These are phyloP conservation scores for Pinus tabuliformis DNA, from an alignment of 75 land plant genomes.

Conservation along the genomic window DNA sequence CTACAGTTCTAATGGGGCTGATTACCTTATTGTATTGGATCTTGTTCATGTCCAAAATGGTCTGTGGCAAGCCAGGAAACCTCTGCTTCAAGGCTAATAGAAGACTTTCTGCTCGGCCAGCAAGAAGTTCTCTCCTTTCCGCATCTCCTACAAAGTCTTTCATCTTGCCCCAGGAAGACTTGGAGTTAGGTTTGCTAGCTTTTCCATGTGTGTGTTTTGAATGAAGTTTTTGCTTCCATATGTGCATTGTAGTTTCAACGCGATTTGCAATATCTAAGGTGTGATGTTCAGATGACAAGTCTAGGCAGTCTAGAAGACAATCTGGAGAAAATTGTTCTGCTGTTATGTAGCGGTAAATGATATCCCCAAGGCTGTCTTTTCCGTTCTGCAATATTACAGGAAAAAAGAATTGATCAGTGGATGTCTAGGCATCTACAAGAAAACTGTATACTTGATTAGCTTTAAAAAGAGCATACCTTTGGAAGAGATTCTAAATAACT, in stretches of 20 bases:
- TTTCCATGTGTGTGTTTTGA: background rate
- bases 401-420: background rate
- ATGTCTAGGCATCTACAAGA: too few relatives aligned
- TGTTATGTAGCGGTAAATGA: conserved; percentile 61
- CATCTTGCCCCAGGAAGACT: conserved; percentile 68
- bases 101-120: conserved; percentile 73
- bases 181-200: conserved; percentile 16
- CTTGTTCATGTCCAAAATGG: conserved; percentile 82
- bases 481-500: conserved; percentile 75
- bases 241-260: conserved; percentile 74
- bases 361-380: conserved; percentile 80
- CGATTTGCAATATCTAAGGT: conserved; percentile 79
- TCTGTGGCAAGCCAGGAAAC: conserved; percentile 86
- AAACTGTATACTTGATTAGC: background rate
- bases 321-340: conserved; percentile 81
- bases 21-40: conserved; percentile 92
- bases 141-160: conserved; percentile 67
- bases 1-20: background rate
- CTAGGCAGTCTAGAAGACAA: conserved; percentile 57
- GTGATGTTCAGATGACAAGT: conserved; percentile 76
- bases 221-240: conserved; percentile 54
- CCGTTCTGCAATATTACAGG: conserved; percentile 55
- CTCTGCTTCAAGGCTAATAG: conserved; percentile 56
- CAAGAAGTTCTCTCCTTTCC: conserved; percentile 63
- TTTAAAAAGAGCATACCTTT: conserved; percentile 49